These are phyloP conservation scores for Cladobotryum protrusum DNA, from an alignment of 2,329 filamentous ascomycete genomes.

Conservation along the genomic window DNA sequence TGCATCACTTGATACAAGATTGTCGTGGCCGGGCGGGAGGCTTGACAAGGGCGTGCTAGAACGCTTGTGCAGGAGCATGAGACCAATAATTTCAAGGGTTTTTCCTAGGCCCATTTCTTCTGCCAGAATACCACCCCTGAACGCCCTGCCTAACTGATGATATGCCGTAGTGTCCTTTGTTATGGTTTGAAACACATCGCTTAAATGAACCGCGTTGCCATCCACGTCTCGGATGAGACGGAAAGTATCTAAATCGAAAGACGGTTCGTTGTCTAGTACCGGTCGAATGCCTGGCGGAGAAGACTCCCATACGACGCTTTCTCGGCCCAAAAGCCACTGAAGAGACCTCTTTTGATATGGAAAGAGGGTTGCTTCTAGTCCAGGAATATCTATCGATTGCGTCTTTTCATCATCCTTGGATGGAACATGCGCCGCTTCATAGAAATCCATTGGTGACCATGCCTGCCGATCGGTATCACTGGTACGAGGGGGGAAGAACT, in stretches of 20 bases:
- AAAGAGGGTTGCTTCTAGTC: conserved; percentile 50
- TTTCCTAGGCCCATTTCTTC: conserved; percentile 84
- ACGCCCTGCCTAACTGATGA: conserved; percentile 30
- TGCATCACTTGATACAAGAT: conserved; percentile 44
- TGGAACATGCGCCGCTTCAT: conserved; percentile 61
- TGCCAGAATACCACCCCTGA: conserved; percentile 60
- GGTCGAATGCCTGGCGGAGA: conserved; percentile 15
- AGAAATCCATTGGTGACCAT: conserved; percentile 55
- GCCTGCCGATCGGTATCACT: conserved; percentile 12
- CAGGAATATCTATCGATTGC: conserved; percentile 35
- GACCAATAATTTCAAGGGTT: conserved; percentile 66
- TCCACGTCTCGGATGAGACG: conserved; percentile 27
- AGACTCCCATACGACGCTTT: conserved; percentile 49
- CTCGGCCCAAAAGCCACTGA: conserved; percentile 62
- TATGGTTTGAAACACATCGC: conserved; percentile 56
- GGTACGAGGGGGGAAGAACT: conserved; percentile 24
- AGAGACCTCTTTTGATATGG: conserved; percentile 68
- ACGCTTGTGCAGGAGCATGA: conserved; percentile 57
- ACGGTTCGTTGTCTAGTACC: conserved; percentile 7
- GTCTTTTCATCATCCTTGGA: conserved; percentile 33
- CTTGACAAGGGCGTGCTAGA: background rate
- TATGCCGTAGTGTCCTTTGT: conserved; percentile 44
- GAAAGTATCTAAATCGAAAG: conserved; percentile 21
- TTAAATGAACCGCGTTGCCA: conserved; percentile 46
- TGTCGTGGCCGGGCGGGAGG: conserved; percentile 31